These are phyloP conservation scores for Euphorbia corollata DNA, from an alignment of 441 rosid genomes.

Conservation along the genomic window DNA sequence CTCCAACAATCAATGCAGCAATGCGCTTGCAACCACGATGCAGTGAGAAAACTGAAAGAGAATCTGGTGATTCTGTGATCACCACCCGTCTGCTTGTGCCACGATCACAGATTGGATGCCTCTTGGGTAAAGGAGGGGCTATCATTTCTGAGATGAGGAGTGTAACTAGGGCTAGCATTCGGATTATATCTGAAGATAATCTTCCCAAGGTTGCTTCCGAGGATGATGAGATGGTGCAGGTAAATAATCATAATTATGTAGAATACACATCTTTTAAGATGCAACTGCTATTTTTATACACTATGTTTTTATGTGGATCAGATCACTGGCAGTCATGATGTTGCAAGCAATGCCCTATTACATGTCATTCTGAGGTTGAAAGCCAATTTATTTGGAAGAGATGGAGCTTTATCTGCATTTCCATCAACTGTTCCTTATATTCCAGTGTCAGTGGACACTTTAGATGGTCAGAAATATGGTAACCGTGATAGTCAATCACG, in stretches of 20 bases:
- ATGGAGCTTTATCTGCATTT: constrained; percentile 55
- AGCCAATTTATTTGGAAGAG: constrained; percentile 86
- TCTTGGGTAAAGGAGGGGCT: constrained; percentile 94
- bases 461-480: constrained; percentile 44
- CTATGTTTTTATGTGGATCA: constrained; percentile 29
- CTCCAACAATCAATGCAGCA: constrained; percentile 83
- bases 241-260: constrained; percentile 21
- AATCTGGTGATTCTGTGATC: constrained; percentile 71
- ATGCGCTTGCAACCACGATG: constrained; percentile 84
- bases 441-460: constrained; percentile 59
- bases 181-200: constrained; percentile 72
- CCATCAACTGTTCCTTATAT: constrained; percentile 75
- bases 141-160: constrained; percentile 90
- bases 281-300: background rate
- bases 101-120: constrained; percentile 90
- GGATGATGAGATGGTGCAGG: constrained; percentile 99
- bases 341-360: constrained; percentile 85
- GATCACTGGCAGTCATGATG: constrained; percentile 90
- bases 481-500: constrained; percentile 67
- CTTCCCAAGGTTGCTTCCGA: constrained; percentile 86
- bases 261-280: background rate
- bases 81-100: constrained; percentile 93
- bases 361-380: constrained; percentile 74
- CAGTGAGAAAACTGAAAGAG: constrained; percentile 90
- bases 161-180: constrained; percentile 77